Evolutionary conservation across 495 filamentous ascomycete genomes (phyloP).

Genomic region (Penicillium bovifimosum): DNA sequence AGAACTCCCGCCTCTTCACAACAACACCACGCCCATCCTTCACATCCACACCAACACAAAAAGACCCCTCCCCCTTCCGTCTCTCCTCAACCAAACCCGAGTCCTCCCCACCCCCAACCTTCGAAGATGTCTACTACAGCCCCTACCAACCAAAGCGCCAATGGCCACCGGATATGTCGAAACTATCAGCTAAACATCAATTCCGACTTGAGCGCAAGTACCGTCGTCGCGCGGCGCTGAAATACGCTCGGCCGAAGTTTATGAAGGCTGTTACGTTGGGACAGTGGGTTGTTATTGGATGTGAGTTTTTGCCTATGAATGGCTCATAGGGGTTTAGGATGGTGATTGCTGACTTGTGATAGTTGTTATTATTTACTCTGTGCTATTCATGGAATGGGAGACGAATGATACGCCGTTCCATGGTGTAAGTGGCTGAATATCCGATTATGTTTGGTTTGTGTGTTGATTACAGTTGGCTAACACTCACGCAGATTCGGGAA

Average conservation of each 20-base stretch:
- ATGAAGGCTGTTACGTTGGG: conserved; percentile 63
- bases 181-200: conserved; percentile 74
- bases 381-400: conserved; percentile 76
- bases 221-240: conserved; percentile 63
- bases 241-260: conserved; percentile 69
- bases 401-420: conserved; percentile 57
- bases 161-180: conserved; percentile 90
- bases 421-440: conserved; percentile 28
- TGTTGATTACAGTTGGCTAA: not conserved
- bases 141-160: conserved; percentile 73
- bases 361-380: conserved; percentile 67
- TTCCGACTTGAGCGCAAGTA: conserved; percentile 64
- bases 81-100: conserved; percentile 26
- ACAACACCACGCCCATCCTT: conserved; percentile 15
- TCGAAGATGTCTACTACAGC: conserved; percentile 37
- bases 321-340: not conserved
- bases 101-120: conserved; percentile 1
- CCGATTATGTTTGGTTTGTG: not conserved
- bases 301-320: conserved; percentile 40
- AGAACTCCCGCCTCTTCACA: conserved; percentile 14
- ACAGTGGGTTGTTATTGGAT: conserved; percentile 60
- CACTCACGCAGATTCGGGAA: conserved; percentile 30
- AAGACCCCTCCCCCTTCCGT: conserved; percentile 35
- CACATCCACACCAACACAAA: conserved; percentile 8
- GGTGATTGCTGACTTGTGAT: conserved; percentile 8